A percentile compares a stretch with the other conserved stretches of the same genome.
Conservation (phyloP, 2,329 filamentous ascomycete genomes). For the Pseudogymnoascus sp. region DNA sequence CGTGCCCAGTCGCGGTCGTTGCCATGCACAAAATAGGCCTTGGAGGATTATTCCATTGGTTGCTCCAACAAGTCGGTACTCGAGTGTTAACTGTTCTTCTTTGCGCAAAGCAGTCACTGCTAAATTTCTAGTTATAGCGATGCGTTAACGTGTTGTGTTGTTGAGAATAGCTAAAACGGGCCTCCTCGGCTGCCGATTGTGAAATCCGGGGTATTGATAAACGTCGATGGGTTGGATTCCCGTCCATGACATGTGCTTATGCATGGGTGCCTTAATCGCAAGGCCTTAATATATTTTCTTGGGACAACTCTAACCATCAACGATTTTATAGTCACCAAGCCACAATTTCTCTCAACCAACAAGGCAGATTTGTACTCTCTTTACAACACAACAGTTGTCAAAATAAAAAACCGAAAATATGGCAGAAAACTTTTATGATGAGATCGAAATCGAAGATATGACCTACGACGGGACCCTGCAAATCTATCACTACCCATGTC, state of each 20-base stretch:
- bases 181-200: constrained; percentile 2
- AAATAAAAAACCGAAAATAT: constrained; percentile 31
- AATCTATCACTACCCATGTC: constrained; percentile 93
- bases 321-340: neutral
- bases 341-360: neutral
- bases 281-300: neutral
- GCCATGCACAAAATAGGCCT: neutral
- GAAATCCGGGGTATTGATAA: constrained; percentile 9
- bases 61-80: neutral
- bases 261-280: constrained; percentile 2
- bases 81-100: neutral
- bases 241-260: constrained; percentile 4
- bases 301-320: neutral
- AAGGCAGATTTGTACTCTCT: neutral
- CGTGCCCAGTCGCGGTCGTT: neutral
- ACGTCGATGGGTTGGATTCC: constrained; percentile 2
- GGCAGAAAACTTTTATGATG: constrained; percentile 80
- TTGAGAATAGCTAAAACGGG: neutral
- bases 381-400: neutral
- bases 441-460: constrained; percentile 99
- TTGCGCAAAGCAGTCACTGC: neutral
- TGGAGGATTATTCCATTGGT: constrained; percentile 6
- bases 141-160: neutral
- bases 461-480: constrained; percentile 75
- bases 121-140: neutral